Conservation (phyloP, 192 early-diverging fungal genomes). For the Podila epicladia region DNA sequence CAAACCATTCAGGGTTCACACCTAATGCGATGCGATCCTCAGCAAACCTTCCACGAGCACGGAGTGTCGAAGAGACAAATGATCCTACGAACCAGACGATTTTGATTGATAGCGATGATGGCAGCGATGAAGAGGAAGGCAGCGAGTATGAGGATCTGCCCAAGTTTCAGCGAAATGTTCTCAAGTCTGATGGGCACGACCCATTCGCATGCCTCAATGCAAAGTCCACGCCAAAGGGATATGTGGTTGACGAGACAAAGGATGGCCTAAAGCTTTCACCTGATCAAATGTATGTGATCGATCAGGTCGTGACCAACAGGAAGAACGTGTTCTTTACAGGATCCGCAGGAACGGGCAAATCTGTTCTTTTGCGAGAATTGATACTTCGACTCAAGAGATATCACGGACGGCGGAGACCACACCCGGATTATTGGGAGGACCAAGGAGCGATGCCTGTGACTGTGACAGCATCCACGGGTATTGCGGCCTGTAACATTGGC, state of each 20-base stretch:
- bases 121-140: too few species aligned
- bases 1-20: too few species aligned
- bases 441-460: slow-evolving; percentile 40
- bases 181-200: too few species aligned
- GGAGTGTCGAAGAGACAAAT: too few species aligned
- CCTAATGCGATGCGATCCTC: too few species aligned
- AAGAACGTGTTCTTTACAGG: slow-evolving; percentile 69
- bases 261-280: slow-evolving; percentile 16
- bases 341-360: slow-evolving; percentile 62
- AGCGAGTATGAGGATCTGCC: too few species aligned
- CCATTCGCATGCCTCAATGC: too few species aligned
- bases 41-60: too few species aligned
- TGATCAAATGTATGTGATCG: slow-evolving; percentile 36
- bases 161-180: too few species aligned
- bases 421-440: slow-evolving; percentile 15
- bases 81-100: too few species aligned
- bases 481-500: slow-evolving; percentile 69
- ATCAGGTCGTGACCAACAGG: slow-evolving; percentile 44
- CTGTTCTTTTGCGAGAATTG: slow-evolving; percentile 40
- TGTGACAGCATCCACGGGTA: slow-evolving; percentile 66
- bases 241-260: neutral
- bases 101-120: too few species aligned
- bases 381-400: slow-evolving; percentile 40
- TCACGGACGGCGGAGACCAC: slow-evolving; percentile 2
- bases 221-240: too few species aligned